These are phyloP conservation scores for Colletotrichum paranaense DNA, from an alignment of 2,329 filamentous ascomycete species.

Conservation along the genomic window DNA sequence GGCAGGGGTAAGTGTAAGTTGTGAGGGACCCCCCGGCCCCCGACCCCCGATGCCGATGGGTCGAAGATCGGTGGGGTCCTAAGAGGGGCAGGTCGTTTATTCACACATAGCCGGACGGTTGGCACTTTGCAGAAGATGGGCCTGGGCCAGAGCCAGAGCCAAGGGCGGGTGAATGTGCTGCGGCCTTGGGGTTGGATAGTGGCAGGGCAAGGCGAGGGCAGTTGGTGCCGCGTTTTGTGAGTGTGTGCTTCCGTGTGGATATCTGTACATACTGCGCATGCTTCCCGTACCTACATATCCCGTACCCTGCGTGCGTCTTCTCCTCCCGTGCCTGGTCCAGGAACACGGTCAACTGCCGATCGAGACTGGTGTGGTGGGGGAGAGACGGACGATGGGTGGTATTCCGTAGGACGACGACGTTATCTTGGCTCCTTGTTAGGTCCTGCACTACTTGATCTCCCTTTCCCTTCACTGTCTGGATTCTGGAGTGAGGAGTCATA, in stretches of 20 bases:
- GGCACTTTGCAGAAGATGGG: not conserved
- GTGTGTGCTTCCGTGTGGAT: too few species aligned
- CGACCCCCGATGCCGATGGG: constrained; percentile 4
- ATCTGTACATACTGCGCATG: not conserved
- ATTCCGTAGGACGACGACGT: not conserved
- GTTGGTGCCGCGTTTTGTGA: not conserved
- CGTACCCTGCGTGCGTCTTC: not conserved
- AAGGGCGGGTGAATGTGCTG: not conserved
- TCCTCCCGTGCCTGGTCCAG: constrained; percentile 19
- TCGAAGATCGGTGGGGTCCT: constrained; percentile 23
- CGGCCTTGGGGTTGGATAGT: not conserved
- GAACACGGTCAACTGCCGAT: constrained; percentile 26
- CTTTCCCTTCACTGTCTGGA: not conserved
- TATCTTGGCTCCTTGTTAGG: not conserved
- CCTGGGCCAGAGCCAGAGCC: not conserved
- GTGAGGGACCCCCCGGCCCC: not conserved
- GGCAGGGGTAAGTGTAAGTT: not conserved
- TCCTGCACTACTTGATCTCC: not conserved
- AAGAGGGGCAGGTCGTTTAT: not conserved
- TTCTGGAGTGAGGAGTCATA: too few species aligned
- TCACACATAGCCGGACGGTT: not conserved
- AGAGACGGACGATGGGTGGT: not conserved
- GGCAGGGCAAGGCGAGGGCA: too few species aligned
- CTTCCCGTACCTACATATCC: not conserved
- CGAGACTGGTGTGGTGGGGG: not conserved